phyloP scores from a whole-genome alignment of 768 basidiomycete species.

The Lactifluus hygrophoroides region DNA sequence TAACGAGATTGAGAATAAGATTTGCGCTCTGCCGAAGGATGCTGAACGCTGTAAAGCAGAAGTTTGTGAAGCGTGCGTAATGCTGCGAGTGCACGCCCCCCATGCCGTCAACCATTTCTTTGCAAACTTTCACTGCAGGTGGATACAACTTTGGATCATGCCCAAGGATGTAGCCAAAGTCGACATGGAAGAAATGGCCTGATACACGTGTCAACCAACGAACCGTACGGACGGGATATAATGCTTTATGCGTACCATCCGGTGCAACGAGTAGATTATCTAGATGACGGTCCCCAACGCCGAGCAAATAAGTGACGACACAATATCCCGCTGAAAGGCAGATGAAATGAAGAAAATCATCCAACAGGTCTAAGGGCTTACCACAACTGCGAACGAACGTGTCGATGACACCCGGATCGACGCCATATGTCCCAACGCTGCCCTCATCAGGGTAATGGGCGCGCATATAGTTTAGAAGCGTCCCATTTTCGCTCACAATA shows the following conservation, averaged over 20 bases:
- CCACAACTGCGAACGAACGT: constrained; percentile 97
- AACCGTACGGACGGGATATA: not conserved
- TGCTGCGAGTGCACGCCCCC: constrained; percentile 95
- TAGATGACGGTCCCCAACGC: constrained; percentile 94
- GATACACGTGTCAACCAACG: not conserved
- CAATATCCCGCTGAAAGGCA: constrained; percentile 82
- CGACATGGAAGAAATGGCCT: constrained; percentile 98
- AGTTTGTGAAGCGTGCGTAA: constrained; percentile 91
- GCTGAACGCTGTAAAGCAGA: constrained; percentile 97
- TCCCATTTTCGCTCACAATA: constrained; percentile 88
- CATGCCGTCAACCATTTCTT: constrained; percentile 99
- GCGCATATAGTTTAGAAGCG: constrained; percentile 79
- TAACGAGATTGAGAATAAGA: constrained; percentile 91
- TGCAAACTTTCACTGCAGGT: constrained; percentile 96
- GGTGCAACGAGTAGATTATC: constrained; percentile 91
- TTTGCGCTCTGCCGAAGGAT: constrained; percentile 95
- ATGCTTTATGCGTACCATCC: constrained; percentile 49
- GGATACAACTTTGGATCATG: constrained; percentile 97
- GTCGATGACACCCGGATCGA: constrained; percentile 91
- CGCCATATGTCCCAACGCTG: constrained; percentile 88
- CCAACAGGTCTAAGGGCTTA: constrained; percentile 32
- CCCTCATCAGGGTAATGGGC: constrained; percentile 88
- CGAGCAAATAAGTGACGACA: constrained; percentile 91
- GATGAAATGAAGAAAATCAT: not conserved
- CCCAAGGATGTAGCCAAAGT: constrained; percentile 97